These are phyloP conservation scores for Senna tora DNA, from an alignment of 306 rosid species.

Conservation along the genomic window DNA sequence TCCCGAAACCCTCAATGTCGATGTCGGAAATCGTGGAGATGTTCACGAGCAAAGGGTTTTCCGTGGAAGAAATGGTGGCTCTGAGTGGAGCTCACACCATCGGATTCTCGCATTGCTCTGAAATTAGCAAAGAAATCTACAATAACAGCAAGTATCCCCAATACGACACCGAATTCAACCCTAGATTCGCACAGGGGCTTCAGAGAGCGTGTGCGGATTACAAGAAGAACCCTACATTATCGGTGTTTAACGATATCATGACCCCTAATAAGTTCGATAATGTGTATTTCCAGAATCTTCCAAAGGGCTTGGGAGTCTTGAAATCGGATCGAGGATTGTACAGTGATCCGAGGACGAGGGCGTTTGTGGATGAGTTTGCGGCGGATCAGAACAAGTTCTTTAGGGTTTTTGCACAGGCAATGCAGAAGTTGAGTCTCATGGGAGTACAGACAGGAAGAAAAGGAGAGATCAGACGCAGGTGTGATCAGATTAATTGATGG, in stretches of 20 bases:
- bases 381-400: slow-evolving; percentile 63
- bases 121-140: slow-evolving; percentile 53
- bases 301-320: slow-evolving; percentile 69
- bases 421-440: slow-evolving; percentile 74
- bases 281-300: slow-evolving; percentile 77
- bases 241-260: slow-evolving; percentile 82
- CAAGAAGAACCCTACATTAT: slow-evolving; percentile 65
- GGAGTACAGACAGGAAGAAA: slow-evolving; percentile 62
- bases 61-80: slow-evolving; percentile 77
- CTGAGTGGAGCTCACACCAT: slow-evolving; percentile 85
- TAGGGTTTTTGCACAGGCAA: slow-evolving; percentile 59
- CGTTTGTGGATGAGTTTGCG: slow-evolving; percentile 63
- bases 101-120: slow-evolving; percentile 76
- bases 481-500: slow-evolving; percentile 73
- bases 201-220: slow-evolving; percentile 64
- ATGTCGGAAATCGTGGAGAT: slow-evolving; percentile 49
- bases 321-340: slow-evolving; percentile 73
- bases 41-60: slow-evolving; percentile 62
- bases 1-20: slow-evolving; percentile 66
- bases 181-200: slow-evolving; percentile 63
- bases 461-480: slow-evolving; percentile 89
- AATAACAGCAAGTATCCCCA: slow-evolving; percentile 41
- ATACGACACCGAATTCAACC: slow-evolving; percentile 57
- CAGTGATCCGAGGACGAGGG: slow-evolving; percentile 54
- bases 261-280: slow-evolving; percentile 89